Evolutionary conservation across 169 alveolate species (phyloP).

Genomic region (Cryptosporidium andersoni): DNA sequence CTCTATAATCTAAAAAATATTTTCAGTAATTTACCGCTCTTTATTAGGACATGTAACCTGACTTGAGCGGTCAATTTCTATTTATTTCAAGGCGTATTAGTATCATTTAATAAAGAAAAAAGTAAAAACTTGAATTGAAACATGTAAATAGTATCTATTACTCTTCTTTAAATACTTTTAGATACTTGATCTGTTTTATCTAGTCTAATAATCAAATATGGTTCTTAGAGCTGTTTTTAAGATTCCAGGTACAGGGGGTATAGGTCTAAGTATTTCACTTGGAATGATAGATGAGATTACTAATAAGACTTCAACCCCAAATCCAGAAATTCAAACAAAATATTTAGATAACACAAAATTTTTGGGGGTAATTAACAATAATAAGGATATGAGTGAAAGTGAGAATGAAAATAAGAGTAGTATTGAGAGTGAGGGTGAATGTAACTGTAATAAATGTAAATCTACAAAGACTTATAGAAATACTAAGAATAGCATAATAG

Average conservation of each 20-base stretch:
- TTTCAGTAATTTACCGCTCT: too few species aligned
- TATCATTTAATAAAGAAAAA: too few species aligned
- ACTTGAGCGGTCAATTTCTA: too few species aligned
- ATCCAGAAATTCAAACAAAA: neutral
- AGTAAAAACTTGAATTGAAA: too few species aligned
- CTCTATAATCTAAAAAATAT: too few species aligned
- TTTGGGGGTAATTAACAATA: neutral
- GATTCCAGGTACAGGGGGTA: slow-evolving; percentile 47
- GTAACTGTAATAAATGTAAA: slow-evolving; percentile 28
- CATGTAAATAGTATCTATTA: too few species aligned
- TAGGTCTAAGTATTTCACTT: slow-evolving; percentile 51
- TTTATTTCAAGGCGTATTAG: too few species aligned
- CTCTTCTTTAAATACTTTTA: too few species aligned
- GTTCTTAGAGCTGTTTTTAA: slow-evolving; percentile 32
- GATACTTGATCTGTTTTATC: too few species aligned
- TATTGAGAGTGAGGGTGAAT: slow-evolving; percentile 5
- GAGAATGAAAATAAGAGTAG: neutral
- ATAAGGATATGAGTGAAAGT: too few species aligned
- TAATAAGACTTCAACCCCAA: neutral
- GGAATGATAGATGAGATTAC: slow-evolving; percentile 18
- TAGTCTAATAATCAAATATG: neutral
- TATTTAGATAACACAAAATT: neutral
- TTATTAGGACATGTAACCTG: too few species aligned
- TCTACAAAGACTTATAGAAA: neutral
- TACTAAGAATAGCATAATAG: neutral